These are phyloP conservation scores for Sequoia sempervirens DNA, from an alignment of 75 land plant species.

Conservation along the genomic window DNA sequence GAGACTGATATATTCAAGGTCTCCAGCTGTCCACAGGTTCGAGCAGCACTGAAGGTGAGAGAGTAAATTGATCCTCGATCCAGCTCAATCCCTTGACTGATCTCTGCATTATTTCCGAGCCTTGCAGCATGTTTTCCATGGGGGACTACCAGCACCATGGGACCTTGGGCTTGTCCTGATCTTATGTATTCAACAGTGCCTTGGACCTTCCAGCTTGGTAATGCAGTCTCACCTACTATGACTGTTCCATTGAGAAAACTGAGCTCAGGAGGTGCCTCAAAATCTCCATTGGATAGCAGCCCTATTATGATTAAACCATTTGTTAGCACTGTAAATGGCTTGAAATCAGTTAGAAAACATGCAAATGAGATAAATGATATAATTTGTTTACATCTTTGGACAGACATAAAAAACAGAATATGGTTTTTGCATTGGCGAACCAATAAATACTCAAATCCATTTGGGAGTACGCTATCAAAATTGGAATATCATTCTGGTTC, in stretches of 20 bases:
- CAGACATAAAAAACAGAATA: background rate
- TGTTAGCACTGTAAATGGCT: background rate
- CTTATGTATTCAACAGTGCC: conserved; percentile 57
- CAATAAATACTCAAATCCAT: background rate
- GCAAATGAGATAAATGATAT: background rate
- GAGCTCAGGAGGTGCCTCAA: conserved; percentile 39
- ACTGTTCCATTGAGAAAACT: conserved; percentile 28
- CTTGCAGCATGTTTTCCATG: conserved; percentile 51
- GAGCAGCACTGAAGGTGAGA: conserved; percentile 64
- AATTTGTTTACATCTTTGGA: background rate
- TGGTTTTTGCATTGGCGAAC: background rate
- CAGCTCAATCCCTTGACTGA: conserved; percentile 41
- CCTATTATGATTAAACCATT: conserved; percentile 20
- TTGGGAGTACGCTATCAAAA: background rate
- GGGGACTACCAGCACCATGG: conserved; percentile 50
- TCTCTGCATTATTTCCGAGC: conserved; percentile 62
- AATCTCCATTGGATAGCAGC: conserved; percentile 44
- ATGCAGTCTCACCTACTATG: conserved; percentile 13
- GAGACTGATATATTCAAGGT: conserved; percentile 39
- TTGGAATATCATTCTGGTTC: background rate
- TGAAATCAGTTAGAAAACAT: background rate
- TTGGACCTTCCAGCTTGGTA: conserved; percentile 51
- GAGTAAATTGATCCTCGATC: conserved; percentile 53
- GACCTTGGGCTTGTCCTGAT: conserved; percentile 52
- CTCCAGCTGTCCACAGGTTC: conserved; percentile 71